phyloP scores from a whole-genome alignment of 2,329 filamentous ascomycete species.

The Cladophialophora chaetospira region DNA sequence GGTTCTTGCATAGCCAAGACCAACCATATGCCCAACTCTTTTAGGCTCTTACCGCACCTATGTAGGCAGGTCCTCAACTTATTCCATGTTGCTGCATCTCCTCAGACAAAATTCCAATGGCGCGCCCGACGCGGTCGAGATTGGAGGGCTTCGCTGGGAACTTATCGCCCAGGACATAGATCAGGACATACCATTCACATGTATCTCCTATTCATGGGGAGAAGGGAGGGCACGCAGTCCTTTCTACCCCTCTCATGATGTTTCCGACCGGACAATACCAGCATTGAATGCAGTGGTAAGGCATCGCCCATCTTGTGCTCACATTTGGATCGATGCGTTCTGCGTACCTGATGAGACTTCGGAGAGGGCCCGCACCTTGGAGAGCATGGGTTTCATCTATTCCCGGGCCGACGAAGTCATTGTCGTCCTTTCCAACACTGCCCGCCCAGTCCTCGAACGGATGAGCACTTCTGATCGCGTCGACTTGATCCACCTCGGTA shows the following conservation, averaged over 20 bases:
- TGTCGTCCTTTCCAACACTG: conserved; percentile 4
- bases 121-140: neutral
- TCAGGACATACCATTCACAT: conserved; percentile 12
- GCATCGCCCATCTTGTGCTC: neutral
- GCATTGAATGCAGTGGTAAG: conserved; percentile 7
- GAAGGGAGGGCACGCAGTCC: conserved; percentile 3
- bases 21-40: too few relatives aligned
- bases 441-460: conserved; percentile 7
- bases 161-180: conserved; percentile 6
- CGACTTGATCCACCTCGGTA: conserved; percentile 1
- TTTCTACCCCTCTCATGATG: neutral
- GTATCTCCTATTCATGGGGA: conserved; percentile 19
- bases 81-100: conserved; percentile 7
- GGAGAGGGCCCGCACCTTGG: conserved; percentile 11
- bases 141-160: conserved; percentile 1
- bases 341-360: conserved; percentile 10
- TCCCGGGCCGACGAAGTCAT: conserved; percentile 13
- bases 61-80: neutral
- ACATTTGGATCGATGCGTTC: conserved; percentile 20
- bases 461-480: conserved; percentile 7
- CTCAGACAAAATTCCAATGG: conserved; percentile 1
- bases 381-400: conserved; percentile 23
- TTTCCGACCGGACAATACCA: conserved; percentile 15
- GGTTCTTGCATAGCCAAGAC: too few relatives aligned
- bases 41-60: neutral